Evolutionary conservation across 129 eudicot species (phyloP), one percentile per base, ranked within the genome.

Genomic region (Erigeron canadensis): DNA sequence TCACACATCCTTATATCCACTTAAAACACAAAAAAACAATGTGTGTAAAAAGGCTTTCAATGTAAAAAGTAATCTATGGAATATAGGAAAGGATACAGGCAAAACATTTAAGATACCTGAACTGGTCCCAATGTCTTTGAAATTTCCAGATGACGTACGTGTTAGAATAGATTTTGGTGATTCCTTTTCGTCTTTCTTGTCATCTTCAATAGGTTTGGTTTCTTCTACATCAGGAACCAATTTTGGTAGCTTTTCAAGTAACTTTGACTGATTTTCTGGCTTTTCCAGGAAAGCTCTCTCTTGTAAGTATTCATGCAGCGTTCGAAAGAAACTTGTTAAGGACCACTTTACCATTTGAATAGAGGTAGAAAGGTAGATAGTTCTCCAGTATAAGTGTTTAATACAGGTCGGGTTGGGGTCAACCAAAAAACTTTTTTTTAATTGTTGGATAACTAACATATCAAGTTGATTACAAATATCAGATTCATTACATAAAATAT

Each of bases 151-250:
- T 23, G 74, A 78, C 11, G 65, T 8, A 56, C 64, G 41, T 64
- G 68, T 47, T 12, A 72, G 78, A 56, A 39, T 67, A 19, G 81
- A 67, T 65, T 79, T 72, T 21, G 81, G 83, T 1, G 88, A 85
- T 10, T 60, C 73, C 77, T 79, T 81, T 22, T 69, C 59, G 56
- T 42, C 75, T 66, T 63, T 17, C 10, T 53, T 53, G 11, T 53
- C 23, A 53, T 17, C 58, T 64, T 51, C 63, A 28, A 7, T 44
- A 55, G 65, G 61, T n/a, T 60, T 74, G n/a, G 64, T 57, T 23
- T 80, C 88, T 69, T 57, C 77, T 12, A 37, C 67, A 21, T 83
- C 93, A 17, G 95, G 85, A 21, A 81, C 64, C 75, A 87, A 91
- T 8, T 6, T 79, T 2, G 91, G 96, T 57, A 81, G 45, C 56